A percentile compares a stretch with the other conserved stretches of the same genome.
Conservation (phyloP, 2,329 filamentous ascomycete species). For the Ambrosiella xylebori region DNA sequence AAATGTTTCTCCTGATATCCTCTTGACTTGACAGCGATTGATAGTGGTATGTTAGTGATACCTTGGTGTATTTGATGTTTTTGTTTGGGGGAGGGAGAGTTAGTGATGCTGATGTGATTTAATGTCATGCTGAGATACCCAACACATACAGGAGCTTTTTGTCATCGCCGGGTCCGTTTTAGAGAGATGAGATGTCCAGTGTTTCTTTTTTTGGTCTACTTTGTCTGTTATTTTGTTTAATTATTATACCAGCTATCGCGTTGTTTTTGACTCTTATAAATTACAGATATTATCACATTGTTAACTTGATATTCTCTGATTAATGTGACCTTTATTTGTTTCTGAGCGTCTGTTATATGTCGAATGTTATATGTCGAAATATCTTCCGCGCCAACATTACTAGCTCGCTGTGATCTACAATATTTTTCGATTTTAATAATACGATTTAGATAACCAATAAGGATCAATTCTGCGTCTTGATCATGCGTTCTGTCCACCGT, state of each 20-base stretch:
- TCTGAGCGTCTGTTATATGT: too few species aligned
- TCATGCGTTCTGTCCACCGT: not conserved
- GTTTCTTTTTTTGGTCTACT: not conserved
- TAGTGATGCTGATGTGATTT: too few species aligned
- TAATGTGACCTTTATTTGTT: not conserved
- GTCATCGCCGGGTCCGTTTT: not conserved
- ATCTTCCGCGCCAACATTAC: too few species aligned
- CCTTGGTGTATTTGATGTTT: too few species aligned
- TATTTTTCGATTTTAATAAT: too few species aligned
- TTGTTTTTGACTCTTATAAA: slow-evolving; percentile 16
- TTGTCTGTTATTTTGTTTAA: not conserved
- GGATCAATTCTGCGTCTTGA: not conserved
- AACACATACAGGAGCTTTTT: too few species aligned
- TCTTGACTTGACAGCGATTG: not conserved
- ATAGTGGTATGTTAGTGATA: not conserved
- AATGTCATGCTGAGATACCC: too few species aligned
- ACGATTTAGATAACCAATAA: too few species aligned
- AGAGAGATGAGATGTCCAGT: not conserved
- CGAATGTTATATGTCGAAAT: too few species aligned
- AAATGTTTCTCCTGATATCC: slow-evolving; percentile 6
- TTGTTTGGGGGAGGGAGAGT: too few species aligned
- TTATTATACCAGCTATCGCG: slow-evolving; percentile 13
- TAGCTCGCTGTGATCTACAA: too few species aligned
- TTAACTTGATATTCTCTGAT: slow-evolving; percentile 15
- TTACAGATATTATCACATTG: slow-evolving; percentile 16